Base-by-base conservation (phyloP, 2,329 filamentous ascomycete species). In the Epichloe typhina region DNA sequence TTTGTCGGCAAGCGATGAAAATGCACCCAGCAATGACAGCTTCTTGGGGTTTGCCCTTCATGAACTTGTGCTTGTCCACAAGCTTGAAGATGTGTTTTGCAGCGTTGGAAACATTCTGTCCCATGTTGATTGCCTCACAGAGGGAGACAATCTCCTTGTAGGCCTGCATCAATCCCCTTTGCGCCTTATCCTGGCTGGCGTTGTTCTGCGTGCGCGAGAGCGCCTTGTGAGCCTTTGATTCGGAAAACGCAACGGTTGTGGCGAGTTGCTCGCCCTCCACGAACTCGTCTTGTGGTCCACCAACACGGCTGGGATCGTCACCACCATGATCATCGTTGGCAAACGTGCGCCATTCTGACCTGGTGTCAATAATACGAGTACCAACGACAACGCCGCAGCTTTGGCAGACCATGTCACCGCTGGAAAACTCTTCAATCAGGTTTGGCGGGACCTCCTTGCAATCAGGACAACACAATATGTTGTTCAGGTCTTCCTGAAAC, bases 291-390 rank as follows among this genome's bases (percentile, higher is more conserved):
- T 85, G 84, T 5, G 86, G 87, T 60, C 97, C 93, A 72, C 93
- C 93, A 57, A 98, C 91, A 88, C 93, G 93, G 53, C 89, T 96
- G 4, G 94, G 93, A 59, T 98, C 93, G 60, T 97, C 94, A 62
- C 87, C 90, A 62, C 88, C 88, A 67, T 95, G 88, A 65, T 98
- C 94, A 63, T 98, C 93, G 65, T 97, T 97, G 64, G 90, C 89
- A 71, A 98, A 98, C 1, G 93, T 98, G 65, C 93, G 88, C 93
- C 93, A 98, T 72, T 98, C 93, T 46, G 89, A 95, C 55, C 94
- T 86, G 54, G 88, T 94, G 65, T 98, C 94, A 63, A 98, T 90
- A 65, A 93, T 89, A 57, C 88, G 85, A 62, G 91, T 86, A 53
- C 86, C 86, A 33, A 98, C 79, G 5, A 98, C 93, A 36, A 96